Base-by-base conservation (phyloP, 306 rosid genomes). In the Clitoria ternatea region DNA sequence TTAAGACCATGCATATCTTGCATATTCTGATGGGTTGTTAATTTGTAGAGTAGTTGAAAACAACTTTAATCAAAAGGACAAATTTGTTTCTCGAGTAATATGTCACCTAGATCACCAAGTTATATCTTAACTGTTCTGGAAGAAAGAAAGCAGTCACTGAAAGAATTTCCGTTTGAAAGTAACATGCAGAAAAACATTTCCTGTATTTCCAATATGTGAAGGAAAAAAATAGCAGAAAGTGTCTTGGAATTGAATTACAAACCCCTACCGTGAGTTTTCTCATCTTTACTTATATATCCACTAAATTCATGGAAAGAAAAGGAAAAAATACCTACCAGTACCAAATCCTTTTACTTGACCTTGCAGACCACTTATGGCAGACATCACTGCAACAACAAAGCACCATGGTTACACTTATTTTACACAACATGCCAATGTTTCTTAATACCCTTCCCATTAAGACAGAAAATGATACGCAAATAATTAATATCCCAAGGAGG, bases 321-420 rank as follows among this genome's bases (percentile, higher is more conserved):
- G 49, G 76, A 81, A 78, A 62, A 60, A 77, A 56, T 81, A 83
- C 95, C 50, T 79, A 94, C 98, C 74, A 84, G 95, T 83, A 65
- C 89, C 86, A 20, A 94, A 81, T 63, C 91, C 92, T 3, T 77
- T 39, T 73, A 90, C 64, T 81, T 89, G 77, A 81, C 81, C 92
- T 78, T 90, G 79, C 77, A 94, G 79, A 57, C 99, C 99, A 74
- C 97, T 94, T 66, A 91, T 87, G 54, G 99, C 95, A 63, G 99
- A 89, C 88, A 85, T 83, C 87, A 94, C 99, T 91, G 90, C 61
- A 78, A 69, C 44, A 76, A 78, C 78, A 74, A 78, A 76, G 42
- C 67, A 57, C 37, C 35, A 15, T 69, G 65, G 23, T 79, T 73
- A 78, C 17, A 66, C 42, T 77, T n/a, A 60, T 66, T 65, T 37